A percentile compares a stretch with the other conserved stretches of the same genome.
Conservation (phyloP, 2,329 filamentous ascomycete genomes). For the Beauveria sp. region DNA sequence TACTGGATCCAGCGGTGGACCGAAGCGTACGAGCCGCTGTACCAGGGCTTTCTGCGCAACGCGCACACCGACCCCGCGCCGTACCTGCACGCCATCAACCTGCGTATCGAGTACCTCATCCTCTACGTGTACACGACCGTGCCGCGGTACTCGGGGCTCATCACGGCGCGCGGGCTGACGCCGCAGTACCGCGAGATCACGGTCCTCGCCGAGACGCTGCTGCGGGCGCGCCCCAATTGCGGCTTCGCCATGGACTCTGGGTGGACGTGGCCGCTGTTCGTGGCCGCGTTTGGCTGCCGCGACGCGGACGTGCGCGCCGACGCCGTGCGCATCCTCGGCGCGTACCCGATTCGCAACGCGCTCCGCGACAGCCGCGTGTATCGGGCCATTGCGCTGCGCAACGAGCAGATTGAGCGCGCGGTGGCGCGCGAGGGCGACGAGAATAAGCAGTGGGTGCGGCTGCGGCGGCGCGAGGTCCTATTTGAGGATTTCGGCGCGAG, state of each 20-base stretch:
- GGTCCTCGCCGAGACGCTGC: conserved; percentile 27
- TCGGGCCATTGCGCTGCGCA: conserved; percentile 30
- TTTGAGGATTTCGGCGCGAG: conserved; percentile 30
- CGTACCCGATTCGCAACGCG: conserved; percentile 35
- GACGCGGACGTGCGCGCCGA: conserved; percentile 31
- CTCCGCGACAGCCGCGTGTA: conserved; percentile 35
- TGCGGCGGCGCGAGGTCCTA: conserved; percentile 29
- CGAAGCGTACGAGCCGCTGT: conserved; percentile 29
- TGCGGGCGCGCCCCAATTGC: conserved; percentile 27
- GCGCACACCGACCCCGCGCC: conserved; percentile 16
- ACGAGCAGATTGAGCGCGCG: conserved; percentile 27
- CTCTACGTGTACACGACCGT: conserved; percentile 31
- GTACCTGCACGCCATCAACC: conserved; percentile 30
- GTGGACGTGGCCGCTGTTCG: conserved; percentile 36
- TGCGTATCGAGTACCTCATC: conserved; percentile 36
- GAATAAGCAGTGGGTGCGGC: conserved; percentile 31
- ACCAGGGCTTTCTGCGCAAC: conserved; percentile 20
- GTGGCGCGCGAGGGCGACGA: conserved; percentile 25
- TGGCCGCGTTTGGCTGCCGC: conserved; percentile 33
- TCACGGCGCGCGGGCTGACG: conserved; percentile 29
- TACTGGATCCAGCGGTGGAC: conserved; percentile 34
- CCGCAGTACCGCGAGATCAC: conserved; percentile 36
- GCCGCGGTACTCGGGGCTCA: conserved; percentile 29
- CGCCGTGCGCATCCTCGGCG: conserved; percentile 30
- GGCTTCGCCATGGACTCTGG: conserved; percentile 39